A percentile compares a stretch with the other conserved stretches of the same genome.
Evolutionary conservation across 257 asterid genomes (phyloP).

Genomic region (Thymus mandschuricus): DNA sequence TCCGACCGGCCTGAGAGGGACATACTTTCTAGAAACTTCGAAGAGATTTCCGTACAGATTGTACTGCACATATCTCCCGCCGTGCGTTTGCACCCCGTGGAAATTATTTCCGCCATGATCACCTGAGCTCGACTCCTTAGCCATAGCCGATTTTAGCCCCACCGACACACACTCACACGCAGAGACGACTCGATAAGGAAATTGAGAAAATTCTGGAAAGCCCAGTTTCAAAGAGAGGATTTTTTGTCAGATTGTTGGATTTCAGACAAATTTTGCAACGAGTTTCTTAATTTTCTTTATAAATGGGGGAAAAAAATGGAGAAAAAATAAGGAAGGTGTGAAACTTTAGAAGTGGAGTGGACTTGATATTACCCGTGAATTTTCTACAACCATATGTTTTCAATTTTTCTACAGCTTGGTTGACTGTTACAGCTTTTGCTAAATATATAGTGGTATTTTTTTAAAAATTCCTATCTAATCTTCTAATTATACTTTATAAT

Average conservation of each 20-base stretch:
- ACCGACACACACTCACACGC: not conserved
- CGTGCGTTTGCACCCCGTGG: slow-evolving; percentile 62
- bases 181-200: not conserved
- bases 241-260: slow-evolving; percentile 35
- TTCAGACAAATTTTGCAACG: slow-evolving; percentile 4
- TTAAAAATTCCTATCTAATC: no score
- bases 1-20: slow-evolving; percentile 70
- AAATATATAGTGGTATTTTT: no score
- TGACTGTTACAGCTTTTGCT: not conserved
- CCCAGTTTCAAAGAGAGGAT: slow-evolving; percentile 40
- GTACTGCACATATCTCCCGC: slow-evolving; percentile 65
- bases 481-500: no score
- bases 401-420: not conserved
- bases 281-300: not conserved
- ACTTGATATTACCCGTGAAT: slow-evolving; percentile 42
- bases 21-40: slow-evolving; percentile 67
- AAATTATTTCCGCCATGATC: slow-evolving; percentile 61
- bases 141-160: slow-evolving; percentile 18
- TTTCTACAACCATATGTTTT: slow-evolving; percentile 49
- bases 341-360: no score
- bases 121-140: slow-evolving; percentile 57
- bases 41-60: slow-evolving; percentile 69
- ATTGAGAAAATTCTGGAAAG: not conserved
- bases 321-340: slow-evolving; percentile 20
- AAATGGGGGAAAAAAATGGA: slow-evolving; percentile 16